A percentile compares a stretch with the other conserved stretches of the same genome.
phyloP scores from a whole-genome alignment of 2,329 filamentous ascomycete species.

The Onygenales sp. region DNA sequence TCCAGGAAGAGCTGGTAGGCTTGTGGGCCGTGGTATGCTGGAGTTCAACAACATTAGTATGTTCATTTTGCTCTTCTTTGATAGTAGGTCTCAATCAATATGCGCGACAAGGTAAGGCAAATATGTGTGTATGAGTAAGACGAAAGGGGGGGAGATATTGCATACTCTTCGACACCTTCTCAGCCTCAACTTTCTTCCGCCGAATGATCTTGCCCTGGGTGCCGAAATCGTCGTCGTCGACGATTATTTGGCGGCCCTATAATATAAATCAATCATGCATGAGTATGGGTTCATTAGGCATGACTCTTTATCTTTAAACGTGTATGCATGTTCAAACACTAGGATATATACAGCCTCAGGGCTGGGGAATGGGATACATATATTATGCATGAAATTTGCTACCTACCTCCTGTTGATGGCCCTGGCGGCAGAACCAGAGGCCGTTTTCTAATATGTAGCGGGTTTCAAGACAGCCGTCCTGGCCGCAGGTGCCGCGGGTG shows the following conservation, averaged over 20 bases:
- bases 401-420: constrained; percentile 65
- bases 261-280: constrained; percentile 2
- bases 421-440: constrained; percentile 67
- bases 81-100: no score
- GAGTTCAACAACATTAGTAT: constrained; percentile 31
- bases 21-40: constrained; percentile 50
- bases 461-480: constrained; percentile 59
- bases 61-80: not conserved
- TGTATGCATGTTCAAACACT: not conserved
- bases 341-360: not conserved
- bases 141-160: not conserved
- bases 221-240: constrained; percentile 62
- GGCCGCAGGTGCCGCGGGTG: constrained; percentile 41
- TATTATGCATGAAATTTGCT: not conserved
- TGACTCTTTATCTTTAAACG: not conserved
- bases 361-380: not conserved
- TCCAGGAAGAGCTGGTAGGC: constrained; percentile 75
- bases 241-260: constrained; percentile 37
- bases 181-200: constrained; percentile 45
- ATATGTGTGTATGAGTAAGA: not conserved
- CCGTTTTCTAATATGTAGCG: constrained; percentile 68
- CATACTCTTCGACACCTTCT: constrained; percentile 43
- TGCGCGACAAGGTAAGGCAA: no score
- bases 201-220: constrained; percentile 48
- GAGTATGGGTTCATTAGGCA: constrained; percentile 17